Conservation (phyloP, 148 eudicot genomes). For the Chenopodium quinoa region DNA sequence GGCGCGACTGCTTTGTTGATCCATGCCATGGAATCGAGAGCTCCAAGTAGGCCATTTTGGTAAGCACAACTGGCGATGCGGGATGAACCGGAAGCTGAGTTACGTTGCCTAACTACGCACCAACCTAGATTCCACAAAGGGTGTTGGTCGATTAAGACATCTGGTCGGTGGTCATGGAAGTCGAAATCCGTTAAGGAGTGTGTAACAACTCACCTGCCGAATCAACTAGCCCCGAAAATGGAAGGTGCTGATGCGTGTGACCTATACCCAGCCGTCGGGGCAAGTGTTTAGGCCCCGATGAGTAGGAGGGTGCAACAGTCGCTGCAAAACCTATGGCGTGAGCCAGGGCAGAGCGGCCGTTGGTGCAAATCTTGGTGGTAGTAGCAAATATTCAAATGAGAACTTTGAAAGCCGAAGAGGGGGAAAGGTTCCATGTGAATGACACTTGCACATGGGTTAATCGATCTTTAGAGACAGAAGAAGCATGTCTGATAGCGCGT, state of each 20-base stretch:
- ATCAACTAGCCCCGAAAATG: conserved; percentile 69
- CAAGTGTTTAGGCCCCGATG: neutral
- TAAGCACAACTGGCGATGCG: neutral
- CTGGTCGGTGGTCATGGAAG: conserved; percentile 28
- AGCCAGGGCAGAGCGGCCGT: no score
- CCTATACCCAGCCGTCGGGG: conserved; percentile 44
- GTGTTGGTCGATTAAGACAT: conserved; percentile 24
- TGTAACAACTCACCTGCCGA: conserved; percentile 71
- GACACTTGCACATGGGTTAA: no score
- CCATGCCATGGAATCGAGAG: no score
- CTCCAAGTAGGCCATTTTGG: no score
- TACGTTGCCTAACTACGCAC: conserved; percentile 17
- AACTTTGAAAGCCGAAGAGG: no score
- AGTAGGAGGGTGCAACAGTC: neutral
- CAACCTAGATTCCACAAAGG: conserved; percentile 19
- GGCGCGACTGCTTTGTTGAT: no score
- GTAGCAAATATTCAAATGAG: no score
- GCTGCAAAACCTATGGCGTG: neutral
- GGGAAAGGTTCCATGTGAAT: no score
- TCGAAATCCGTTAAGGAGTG: conserved; percentile 56
- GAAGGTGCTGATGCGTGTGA: conserved; percentile 52
- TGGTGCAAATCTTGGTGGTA: no score
- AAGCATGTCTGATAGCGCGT: no score
- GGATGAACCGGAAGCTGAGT: conserved; percentile 26
- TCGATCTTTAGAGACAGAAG: no score